phyloP scores from a whole-genome alignment of 345 rosid species.

The Garcia nutans region DNA sequence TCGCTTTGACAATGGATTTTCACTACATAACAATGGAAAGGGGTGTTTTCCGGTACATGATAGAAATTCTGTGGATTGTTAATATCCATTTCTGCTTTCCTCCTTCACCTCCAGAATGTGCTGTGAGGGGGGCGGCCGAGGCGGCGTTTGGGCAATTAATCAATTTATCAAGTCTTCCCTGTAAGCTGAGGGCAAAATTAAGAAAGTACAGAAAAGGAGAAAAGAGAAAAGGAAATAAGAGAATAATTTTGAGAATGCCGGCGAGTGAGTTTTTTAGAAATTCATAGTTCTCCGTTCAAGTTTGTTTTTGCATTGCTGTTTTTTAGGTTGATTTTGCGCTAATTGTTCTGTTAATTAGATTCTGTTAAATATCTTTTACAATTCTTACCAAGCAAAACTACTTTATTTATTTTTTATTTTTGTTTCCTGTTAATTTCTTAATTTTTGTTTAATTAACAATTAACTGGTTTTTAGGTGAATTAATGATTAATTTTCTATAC shows the following conservation, averaged over 20 bases:
- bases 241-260: not conserved
- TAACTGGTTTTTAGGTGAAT: too few relatives aligned
- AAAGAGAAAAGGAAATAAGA: not conserved
- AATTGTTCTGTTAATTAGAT: not conserved
- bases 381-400: too few relatives aligned
- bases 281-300: not conserved
- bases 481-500: too few relatives aligned
- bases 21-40: conserved; percentile 15
- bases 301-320: not conserved
- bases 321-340: not conserved
- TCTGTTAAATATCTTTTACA: not conserved
- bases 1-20: conserved; percentile 28
- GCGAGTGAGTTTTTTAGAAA: not conserved
- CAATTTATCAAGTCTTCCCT: too few relatives aligned
- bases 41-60: not conserved
- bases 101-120: not conserved
- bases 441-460: too few relatives aligned
- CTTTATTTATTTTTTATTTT: too few relatives aligned
- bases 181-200: not conserved
- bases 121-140: not conserved
- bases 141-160: too few relatives aligned
- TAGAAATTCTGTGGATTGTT: conserved; percentile 17
- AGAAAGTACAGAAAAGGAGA: not conserved
- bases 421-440: too few relatives aligned
- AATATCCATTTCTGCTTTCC: conserved; percentile 15